Base-by-base conservation (phyloP, 2,329 filamentous ascomycete genomes). In the Paraconiothyrium brasiliense region DNA sequence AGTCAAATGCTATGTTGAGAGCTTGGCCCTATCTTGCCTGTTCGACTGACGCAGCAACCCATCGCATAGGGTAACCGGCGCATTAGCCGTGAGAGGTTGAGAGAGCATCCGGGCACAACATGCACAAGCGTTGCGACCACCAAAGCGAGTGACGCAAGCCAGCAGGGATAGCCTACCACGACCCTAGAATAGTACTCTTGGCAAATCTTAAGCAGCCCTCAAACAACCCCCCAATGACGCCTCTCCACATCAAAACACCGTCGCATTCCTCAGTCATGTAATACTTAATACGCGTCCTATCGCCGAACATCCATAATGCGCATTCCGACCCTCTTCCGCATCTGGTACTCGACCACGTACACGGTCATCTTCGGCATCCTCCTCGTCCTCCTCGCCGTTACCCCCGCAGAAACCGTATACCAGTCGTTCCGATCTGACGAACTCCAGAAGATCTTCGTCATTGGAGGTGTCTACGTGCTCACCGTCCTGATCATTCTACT, bases 331-430 rank as follows among this genome's bases (percentile, higher is more conserved):
- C 70, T 94, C 73, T 93, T 92, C 78, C 89, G 89, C 76, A 88
- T 97, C 78, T 87, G 94, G 81, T 97, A 97, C 83, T 89, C 86
- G 74, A 88, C 88, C 51, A 85, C 90, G 67, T 98, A 97, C 79
- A 87, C 89, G 62, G 78, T 93, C 71, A 85, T 97, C 73, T 90
- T 90, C 77, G 78, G 94, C 71, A 75, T 96, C 70, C 87, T 94
- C 39, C 78, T 92, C 69, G 85, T 86, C 59, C 86, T 97, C 59
- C 85, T 97, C 46, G 85, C 94, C 72, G 85, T 96, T 67, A 92
- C 92, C 0, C 94, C 94, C 1, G 89, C 85, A 74, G 93, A 97
- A 41, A 78, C 82, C 60, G 90, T 97, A 78, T 90, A 90, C 76
- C 92, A 95, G 77, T 91, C 92, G 54, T 86, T 91, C 59, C 78